Conservation (phyloP, 2,329 filamentous ascomycete species). For the Aplosporella prunicola region DNA sequence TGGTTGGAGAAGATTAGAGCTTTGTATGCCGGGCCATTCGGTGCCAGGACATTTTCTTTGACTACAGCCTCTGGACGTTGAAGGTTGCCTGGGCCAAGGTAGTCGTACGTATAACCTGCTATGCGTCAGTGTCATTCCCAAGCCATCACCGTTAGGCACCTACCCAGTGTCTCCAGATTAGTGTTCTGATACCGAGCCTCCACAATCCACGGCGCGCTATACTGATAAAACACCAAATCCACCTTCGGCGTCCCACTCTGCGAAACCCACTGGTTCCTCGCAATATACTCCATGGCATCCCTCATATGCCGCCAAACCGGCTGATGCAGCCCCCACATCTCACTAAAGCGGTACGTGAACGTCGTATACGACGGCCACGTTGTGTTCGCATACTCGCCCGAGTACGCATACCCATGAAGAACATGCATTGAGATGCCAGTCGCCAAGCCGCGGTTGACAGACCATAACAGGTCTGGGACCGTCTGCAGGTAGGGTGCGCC, state of each 20-base stretch:
- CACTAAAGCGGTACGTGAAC: conserved; percentile 35
- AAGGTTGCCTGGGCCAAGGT: conserved; percentile 39
- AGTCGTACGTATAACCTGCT: conserved; percentile 35
- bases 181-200: conserved; percentile 12
- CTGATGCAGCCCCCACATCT: conserved; percentile 32
- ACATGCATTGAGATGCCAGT: conserved; percentile 37
- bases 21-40: conserved; percentile 31
- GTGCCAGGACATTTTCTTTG: conserved; percentile 27
- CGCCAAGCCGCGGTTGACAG: conserved; percentile 31
- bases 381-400: conserved; percentile 35
- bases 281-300: conserved; percentile 30
- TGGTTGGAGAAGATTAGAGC: conserved; percentile 34
- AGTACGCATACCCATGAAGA: conserved; percentile 36
- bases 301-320: conserved; percentile 34
- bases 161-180: conserved; percentile 14
- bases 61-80: conserved; percentile 30
- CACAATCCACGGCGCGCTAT: conserved; percentile 12
- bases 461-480: conserved; percentile 23
- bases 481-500: conserved; percentile 20
- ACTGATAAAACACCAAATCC: conserved; percentile 35
- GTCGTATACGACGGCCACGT: conserved; percentile 42
- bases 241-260: conserved; percentile 32
- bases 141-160: background rate
- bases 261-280: conserved; percentile 29
- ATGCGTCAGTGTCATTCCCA: background rate